These are phyloP conservation scores for Crithidia fasciculata DNA, from an alignment of 208 protist genomes.

Conservation along the genomic window DNA sequence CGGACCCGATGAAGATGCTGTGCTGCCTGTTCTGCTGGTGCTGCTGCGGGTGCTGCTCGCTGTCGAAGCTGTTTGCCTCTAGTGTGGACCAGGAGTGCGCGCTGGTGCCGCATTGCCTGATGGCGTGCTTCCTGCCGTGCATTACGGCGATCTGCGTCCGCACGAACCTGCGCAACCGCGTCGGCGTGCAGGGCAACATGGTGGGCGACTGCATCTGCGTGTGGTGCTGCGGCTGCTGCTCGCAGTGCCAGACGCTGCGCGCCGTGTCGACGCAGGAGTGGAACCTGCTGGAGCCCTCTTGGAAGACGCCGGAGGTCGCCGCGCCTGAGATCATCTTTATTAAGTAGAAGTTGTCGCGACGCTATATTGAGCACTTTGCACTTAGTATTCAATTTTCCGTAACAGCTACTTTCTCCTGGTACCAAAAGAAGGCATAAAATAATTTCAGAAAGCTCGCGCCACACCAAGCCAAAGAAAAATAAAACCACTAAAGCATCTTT, in stretches of 20 bases:
- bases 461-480: too few relatives aligned
- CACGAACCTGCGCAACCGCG: conserved; percentile 59
- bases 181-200: conserved; percentile 58
- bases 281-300: conserved; percentile 43
- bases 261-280: conserved; percentile 44
- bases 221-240: conserved; percentile 62
- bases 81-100: conserved; percentile 59
- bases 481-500: conserved; percentile 3
- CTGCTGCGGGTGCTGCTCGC: conserved; percentile 43
- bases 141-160: conserved; percentile 45
- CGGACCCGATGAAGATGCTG: conserved; percentile 41
- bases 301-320: conserved; percentile 24
- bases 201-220: conserved; percentile 67
- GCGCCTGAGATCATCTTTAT: conserved; percentile 42
- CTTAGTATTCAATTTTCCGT: background rate
- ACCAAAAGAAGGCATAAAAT: too few relatives aligned
- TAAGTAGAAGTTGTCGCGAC: conserved; percentile 27
- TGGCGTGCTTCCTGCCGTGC: conserved; percentile 43
- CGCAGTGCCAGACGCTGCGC: conserved; percentile 61
- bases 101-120: conserved; percentile 59
- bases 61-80: conserved; percentile 61
- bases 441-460: too few relatives aligned
- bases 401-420: background rate
- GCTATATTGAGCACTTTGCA: too few relatives aligned
- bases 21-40: conserved; percentile 59